These are phyloP conservation scores for Vitis rotundifolia DNA, from an alignment of 164 flowering plant species.

Conservation along the genomic window DNA sequence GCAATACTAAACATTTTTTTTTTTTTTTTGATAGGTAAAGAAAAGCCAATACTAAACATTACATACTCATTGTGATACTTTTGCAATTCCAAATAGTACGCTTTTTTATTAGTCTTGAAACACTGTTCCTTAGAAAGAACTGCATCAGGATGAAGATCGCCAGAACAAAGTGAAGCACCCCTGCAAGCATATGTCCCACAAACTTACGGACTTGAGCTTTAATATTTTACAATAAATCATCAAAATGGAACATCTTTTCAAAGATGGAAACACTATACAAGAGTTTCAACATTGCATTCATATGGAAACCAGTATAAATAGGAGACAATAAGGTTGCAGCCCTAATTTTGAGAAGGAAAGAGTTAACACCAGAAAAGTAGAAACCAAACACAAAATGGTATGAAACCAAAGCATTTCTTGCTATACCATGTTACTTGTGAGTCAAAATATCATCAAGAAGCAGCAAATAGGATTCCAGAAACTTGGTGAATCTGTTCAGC, in stretches of 20 bases:
- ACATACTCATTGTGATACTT: constrained; percentile 79
- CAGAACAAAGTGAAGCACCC: constrained; percentile 76
- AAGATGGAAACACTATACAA: background rate
- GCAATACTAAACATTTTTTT: background rate
- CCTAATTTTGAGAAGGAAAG: background rate
- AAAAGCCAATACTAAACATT: background rate
- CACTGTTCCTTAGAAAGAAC: constrained; percentile 40
- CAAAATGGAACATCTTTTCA: background rate
- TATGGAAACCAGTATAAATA: background rate
- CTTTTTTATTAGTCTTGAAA: constrained; percentile 51
- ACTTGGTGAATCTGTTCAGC: no score
- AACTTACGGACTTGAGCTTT: background rate
- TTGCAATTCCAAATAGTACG: constrained; percentile 58
- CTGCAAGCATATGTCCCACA: constrained; percentile 43
- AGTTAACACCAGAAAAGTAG: background rate
- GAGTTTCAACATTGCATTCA: background rate
- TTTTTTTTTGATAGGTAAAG: no score
- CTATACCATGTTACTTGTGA: background rate
- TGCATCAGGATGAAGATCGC: constrained; percentile 81
- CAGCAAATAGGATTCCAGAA: no score
- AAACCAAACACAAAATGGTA: background rate
- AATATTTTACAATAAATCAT: background rate
- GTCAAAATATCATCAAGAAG: no score
- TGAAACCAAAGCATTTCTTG: background rate
- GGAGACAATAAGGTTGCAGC: background rate